Percentiles rank a stretch among this genome's conserved stretches.
Evolutionary conservation across 2,329 filamentous ascomycete species (phyloP).

Genomic region (Colletotrichum plurivorum): DNA sequence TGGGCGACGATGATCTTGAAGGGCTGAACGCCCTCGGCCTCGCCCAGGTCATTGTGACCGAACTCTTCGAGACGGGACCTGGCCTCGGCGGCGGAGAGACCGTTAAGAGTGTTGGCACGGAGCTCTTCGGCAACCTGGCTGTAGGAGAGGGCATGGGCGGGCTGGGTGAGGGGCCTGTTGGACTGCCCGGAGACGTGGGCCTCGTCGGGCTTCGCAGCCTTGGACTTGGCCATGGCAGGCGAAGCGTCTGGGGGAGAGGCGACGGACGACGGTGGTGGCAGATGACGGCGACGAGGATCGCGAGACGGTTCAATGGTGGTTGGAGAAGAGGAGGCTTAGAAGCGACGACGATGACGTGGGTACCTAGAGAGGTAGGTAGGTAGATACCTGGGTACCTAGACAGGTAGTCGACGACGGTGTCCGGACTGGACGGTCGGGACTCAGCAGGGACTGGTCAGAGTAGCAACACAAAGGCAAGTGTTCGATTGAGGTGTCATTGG

Average conservation of each 20-base stretch:
- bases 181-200: slow-evolving; percentile 53
- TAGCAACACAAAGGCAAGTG: slow-evolving; percentile 14
- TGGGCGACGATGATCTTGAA: slow-evolving; percentile 73
- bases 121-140: slow-evolving; percentile 66
- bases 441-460: slow-evolving; percentile 27
- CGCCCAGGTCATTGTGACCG: slow-evolving; percentile 72
- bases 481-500: slow-evolving; percentile 9
- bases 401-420: background rate
- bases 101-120: slow-evolving; percentile 66
- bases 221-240: slow-evolving; percentile 17
- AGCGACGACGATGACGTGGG: background rate
- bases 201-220: slow-evolving; percentile 28
- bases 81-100: slow-evolving; percentile 66
- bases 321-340: background rate
- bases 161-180: slow-evolving; percentile 63
- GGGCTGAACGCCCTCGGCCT: slow-evolving; percentile 67
- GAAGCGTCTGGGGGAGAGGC: background rate
- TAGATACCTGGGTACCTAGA: too few species aligned
- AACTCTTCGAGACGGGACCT: slow-evolving; percentile 66
- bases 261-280: background rate
- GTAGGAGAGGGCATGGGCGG: slow-evolving; percentile 69
- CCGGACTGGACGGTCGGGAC: background rate
- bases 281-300: background rate
- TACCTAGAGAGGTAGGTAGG: too few species aligned
- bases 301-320: too few species aligned